Evolutionary conservation across 148 eudicot genomes (phyloP).

Genomic region (Agrostemma githago): DNA sequence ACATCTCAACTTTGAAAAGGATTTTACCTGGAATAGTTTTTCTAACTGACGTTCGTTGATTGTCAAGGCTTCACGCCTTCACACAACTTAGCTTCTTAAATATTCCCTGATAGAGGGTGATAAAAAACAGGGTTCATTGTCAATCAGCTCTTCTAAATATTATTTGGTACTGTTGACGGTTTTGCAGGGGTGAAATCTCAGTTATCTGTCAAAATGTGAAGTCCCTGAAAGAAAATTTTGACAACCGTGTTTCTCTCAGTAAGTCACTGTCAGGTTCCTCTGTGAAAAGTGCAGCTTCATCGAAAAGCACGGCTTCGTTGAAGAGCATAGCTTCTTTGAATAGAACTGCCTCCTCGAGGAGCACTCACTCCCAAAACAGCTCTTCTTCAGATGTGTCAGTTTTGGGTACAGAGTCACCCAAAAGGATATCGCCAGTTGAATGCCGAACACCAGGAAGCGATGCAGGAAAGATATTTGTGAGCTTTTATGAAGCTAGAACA

Average conservation of each 20-base stretch:
- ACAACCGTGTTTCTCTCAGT: conserved; percentile 45
- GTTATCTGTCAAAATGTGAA: conserved; percentile 73
- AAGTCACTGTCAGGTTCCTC: conserved; percentile 55
- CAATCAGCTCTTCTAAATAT: background rate
- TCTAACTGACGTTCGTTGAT: background rate
- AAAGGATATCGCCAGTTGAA: conserved; percentile 20
- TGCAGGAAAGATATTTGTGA: conserved; percentile 23
- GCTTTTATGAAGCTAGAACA: conserved; percentile 9
- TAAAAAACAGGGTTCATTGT: background rate
- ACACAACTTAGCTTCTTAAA: background rate
- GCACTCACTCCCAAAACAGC: background rate
- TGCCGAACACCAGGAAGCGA: conserved; percentile 22
- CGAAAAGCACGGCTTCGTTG: conserved; percentile 7
- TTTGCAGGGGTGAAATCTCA: conserved; percentile 82
- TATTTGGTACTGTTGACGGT: background rate
- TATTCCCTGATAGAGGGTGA: background rate
- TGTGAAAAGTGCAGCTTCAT: conserved; percentile 13
- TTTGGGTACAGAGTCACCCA: conserved; percentile 24
- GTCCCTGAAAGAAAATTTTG: conserved; percentile 62
- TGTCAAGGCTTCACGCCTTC: background rate
- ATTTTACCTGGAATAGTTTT: background rate
- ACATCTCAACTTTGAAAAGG: background rate
- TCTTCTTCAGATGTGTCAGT: conserved; percentile 1
- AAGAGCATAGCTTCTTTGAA: conserved; percentile 6
- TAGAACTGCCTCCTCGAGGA: conserved; percentile 7